Base-by-base conservation (phyloP, 331 rosid species). In the Telfairia occidentalis region DNA sequence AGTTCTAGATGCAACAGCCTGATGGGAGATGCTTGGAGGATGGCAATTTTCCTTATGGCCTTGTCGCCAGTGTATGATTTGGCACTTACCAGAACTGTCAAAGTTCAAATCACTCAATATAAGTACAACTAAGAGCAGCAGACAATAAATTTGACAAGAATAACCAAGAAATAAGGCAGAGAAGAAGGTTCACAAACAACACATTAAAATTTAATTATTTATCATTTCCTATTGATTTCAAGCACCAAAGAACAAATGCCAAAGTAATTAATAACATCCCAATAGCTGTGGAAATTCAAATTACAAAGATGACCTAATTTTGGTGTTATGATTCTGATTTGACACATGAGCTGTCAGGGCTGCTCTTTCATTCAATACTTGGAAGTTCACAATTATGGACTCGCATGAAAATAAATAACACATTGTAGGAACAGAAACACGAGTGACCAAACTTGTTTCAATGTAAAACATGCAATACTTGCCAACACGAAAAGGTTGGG, bases 11-110 rank as follows among this genome's bases (percentile, higher is more conserved):
- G 54, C 82, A 78, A 73, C 42, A 73, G 37, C 75, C 49, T 3
- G 69, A 24, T 74, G 59, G 67, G 63, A 30, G 60, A 23, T 69
- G 67, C 29, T 78, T 21, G 87, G 86, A 80, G 95, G 95, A 70
- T 23, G 88, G 67, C 98, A 93, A 52, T 93, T 92, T 29, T 82
- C 89, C 82, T 82, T 93, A 86, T 93, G 97, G 37, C 98, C 98
- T 84, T 86, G 96, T 49, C 93, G 88, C 98, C 97, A 95, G 80
- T 95, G 98, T 78, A 86, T 66, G 28, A 91, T 88, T 87, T 95
- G 98, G 76, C 98, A 95, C 84, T 86, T 84, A 42, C 88, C 88
- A 40, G 98, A 90, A 83, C 98, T 95, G 82, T 52, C 85, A 46
- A 55, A 74, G 48, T 79, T 13, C 40, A 85, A 73, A 73, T 23